phyloP scores from a whole-genome alignment of 768 basidiomycete genomes.

The Lactifluus pinguis region DNA sequence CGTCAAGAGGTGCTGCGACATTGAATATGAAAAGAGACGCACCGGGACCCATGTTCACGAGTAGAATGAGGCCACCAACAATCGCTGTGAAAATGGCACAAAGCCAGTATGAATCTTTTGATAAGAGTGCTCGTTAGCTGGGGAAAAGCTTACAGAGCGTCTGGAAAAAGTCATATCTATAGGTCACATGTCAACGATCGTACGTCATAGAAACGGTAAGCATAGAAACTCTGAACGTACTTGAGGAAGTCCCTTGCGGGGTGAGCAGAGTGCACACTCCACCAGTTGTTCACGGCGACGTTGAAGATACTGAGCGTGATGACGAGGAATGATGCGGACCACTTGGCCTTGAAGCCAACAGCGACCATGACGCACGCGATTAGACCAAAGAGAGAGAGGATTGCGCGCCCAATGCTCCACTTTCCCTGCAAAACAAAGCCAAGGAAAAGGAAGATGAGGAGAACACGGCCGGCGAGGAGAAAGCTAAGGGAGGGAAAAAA shows the following conservation, averaged over 20 bases:
- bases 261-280: conserved; percentile 85
- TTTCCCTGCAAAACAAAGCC: conserved; percentile 92
- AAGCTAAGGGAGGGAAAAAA: conserved; percentile 47
- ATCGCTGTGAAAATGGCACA: conserved; percentile 46
- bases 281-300: conserved; percentile 98
- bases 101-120: conserved; percentile 1
- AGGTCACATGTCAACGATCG: conserved; percentile 21
- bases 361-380: conserved; percentile 94
- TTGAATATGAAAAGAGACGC: conserved; percentile 21
- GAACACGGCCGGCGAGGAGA: conserved; percentile 92
- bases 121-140: background rate
- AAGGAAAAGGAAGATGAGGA: conserved; percentile 98
- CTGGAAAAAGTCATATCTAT: conserved; percentile 98
- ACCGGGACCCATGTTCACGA: conserved; percentile 98
- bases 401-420: conserved; percentile 79
- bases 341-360: conserved; percentile 98
- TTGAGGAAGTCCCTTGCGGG: conserved; percentile 98
- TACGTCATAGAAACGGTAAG: background rate
- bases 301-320: conserved; percentile 90
- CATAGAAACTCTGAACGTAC: conserved; percentile 31
- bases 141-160: conserved; percentile 54
- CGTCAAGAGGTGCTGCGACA: background rate
- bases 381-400: conserved; percentile 86
- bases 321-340: conserved; percentile 94
- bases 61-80: conserved; percentile 91